Evolutionary conservation across 1,284 basidiomycete species (phyloP).

Genomic region (Mixia osmundae): DNA sequence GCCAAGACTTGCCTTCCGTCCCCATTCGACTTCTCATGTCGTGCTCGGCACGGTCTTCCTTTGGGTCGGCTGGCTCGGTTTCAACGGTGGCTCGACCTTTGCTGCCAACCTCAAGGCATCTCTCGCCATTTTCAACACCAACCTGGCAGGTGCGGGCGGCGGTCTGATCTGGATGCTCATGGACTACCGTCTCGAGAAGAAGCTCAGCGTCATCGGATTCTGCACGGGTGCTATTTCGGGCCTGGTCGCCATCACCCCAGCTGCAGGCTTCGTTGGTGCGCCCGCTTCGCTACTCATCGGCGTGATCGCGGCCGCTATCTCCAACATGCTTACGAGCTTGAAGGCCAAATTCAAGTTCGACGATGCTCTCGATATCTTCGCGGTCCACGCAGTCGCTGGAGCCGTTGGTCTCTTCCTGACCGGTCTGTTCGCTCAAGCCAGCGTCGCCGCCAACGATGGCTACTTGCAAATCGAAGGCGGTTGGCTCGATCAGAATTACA

Average conservation of each 20-base stretch:
- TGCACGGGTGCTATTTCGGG: slow-evolving; percentile 73
- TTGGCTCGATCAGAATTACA: slow-evolving; percentile 38
- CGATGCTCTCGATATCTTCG: slow-evolving; percentile 49
- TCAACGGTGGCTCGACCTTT: slow-evolving; percentile 49
- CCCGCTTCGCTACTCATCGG: slow-evolving; percentile 69
- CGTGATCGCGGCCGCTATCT: slow-evolving; percentile 53
- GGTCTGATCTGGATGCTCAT: slow-evolving; percentile 74
- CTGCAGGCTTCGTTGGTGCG: slow-evolving; percentile 51
- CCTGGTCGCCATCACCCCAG: slow-evolving; percentile 46
- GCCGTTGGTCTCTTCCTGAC: slow-evolving; percentile 66
- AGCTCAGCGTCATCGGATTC: slow-evolving; percentile 86
- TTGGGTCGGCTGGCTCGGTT: slow-evolving; percentile 92
- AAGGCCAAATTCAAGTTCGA: slow-evolving; percentile 55
- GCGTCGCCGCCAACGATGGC: slow-evolving; percentile 49
- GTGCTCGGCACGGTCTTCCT: slow-evolving; percentile 67
- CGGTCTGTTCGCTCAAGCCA: slow-evolving; percentile 50
- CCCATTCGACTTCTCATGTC: slow-evolving; percentile 76
- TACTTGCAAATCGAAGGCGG: slow-evolving; percentile 29
- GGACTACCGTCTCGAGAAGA: slow-evolving; percentile 57
- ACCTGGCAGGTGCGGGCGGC: slow-evolving; percentile 49
- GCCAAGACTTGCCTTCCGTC: slow-evolving; percentile 66
- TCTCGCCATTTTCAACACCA: slow-evolving; percentile 69
- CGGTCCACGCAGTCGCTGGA: slow-evolving; percentile 72
- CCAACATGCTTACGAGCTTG: slow-evolving; percentile 86
- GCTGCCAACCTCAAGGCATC: slow-evolving; percentile 74